These are phyloP conservation scores for Amborella trichopoda DNA, from an alignment of 164 flowering plant species.

Conservation along the genomic window DNA sequence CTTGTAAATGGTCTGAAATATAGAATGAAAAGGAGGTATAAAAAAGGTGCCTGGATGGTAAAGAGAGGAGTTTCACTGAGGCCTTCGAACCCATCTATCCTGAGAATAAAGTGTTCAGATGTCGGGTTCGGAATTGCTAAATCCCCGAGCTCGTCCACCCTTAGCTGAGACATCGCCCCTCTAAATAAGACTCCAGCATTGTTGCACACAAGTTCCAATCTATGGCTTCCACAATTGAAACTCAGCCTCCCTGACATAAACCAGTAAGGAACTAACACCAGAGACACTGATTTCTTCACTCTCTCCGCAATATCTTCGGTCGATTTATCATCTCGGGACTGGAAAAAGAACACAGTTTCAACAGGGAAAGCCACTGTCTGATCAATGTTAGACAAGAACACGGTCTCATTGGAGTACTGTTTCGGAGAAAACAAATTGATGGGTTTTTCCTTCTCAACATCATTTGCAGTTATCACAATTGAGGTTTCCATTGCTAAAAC, in stretches of 20 bases:
- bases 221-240: constrained; percentile 14
- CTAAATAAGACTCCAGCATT: constrained; percentile 27
- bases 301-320: constrained; percentile 14
- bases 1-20: too few species aligned
- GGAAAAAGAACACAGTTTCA: constrained; percentile 28
- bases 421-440: too few species aligned
- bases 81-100: constrained; percentile 14
- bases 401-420: too few species aligned
- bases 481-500: too few species aligned
- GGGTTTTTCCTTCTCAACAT: too few species aligned
- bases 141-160: constrained; percentile 27
- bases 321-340: constrained; percentile 3
- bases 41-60: constrained; percentile 31
- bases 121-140: constrained; percentile 27
- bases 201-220: constrained; percentile 38
- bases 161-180: constrained; percentile 24
- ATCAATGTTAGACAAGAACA: constrained; percentile 34
- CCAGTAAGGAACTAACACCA: constrained; percentile 28
- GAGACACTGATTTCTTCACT: constrained; percentile 24
- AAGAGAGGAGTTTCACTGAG: constrained; percentile 20
- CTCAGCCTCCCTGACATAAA: constrained; percentile 41
- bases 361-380: constrained; percentile 35
- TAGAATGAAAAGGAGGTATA: too few species aligned
- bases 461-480: too few species aligned
- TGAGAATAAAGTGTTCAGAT: constrained; percentile 22